These are phyloP conservation scores for Cryphonectria japonica DNA, from an alignment of 2,329 filamentous ascomycete genomes.

Conservation along the genomic window DNA sequence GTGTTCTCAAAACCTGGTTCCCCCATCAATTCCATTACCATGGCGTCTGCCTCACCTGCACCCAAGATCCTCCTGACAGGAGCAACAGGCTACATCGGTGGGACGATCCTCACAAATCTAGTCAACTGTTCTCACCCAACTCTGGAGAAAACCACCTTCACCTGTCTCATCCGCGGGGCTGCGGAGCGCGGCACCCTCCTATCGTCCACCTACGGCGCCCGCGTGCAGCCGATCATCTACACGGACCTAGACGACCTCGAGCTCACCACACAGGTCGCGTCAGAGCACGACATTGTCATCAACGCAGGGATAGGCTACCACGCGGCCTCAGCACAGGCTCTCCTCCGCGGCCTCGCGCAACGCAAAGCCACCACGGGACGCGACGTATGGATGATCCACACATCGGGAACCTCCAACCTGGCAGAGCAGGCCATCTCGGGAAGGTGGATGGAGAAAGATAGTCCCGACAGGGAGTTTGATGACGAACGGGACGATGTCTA, in stretches of 20 bases:
- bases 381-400: slow-evolving; percentile 33
- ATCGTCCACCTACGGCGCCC: slow-evolving; percentile 22
- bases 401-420: slow-evolving; percentile 49
- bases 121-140: slow-evolving; percentile 30
- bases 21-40: background rate
- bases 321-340: slow-evolving; percentile 41
- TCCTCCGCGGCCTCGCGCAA: slow-evolving; percentile 47
- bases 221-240: slow-evolving; percentile 34
- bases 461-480: slow-evolving; percentile 44
- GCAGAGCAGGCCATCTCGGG: slow-evolving; percentile 37
- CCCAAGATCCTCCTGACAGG: slow-evolving; percentile 36
- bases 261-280: slow-evolving; percentile 31
- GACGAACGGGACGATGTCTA: slow-evolving; percentile 50
- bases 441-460: slow-evolving; percentile 42
- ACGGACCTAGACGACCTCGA: slow-evolving; percentile 34
- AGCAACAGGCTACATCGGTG: slow-evolving; percentile 38
- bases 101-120: slow-evolving; percentile 34
- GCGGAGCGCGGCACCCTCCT: slow-evolving; percentile 4
- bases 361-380: slow-evolving; percentile 32
- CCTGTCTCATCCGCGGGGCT: slow-evolving; percentile 33
- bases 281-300: slow-evolving; percentile 44
- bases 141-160: slow-evolving; percentile 31
- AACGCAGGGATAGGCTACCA: slow-evolving; percentile 48
- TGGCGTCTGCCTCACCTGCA: background rate
- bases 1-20: background rate